These are phyloP conservation scores for Colletotrichum orchidophilum DNA, from an alignment of 2,329 filamentous ascomycete genomes.

Conservation along the genomic window DNA sequence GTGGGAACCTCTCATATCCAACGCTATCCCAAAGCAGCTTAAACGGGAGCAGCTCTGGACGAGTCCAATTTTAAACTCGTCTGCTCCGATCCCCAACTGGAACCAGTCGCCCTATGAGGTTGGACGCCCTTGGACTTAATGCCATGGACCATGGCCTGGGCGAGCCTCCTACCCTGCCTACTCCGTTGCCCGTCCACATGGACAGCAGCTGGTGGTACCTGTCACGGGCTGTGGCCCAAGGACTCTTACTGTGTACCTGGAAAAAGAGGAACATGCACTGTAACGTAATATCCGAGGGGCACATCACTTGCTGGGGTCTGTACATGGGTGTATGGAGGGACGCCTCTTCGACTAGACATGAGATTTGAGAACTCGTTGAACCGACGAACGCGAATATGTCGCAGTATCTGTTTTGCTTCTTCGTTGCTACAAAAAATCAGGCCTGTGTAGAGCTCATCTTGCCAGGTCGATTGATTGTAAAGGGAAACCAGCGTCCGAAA, in stretches of 20 bases:
- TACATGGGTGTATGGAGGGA: not conserved
- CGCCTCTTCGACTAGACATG: not conserved
- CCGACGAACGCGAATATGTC: not conserved
- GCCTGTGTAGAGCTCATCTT: not conserved
- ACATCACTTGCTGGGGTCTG: not conserved
- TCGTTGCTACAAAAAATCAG: not conserved
- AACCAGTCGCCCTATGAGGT: slow-evolving; percentile 8
- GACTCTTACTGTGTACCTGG: slow-evolving; percentile 1
- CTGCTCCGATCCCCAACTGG: not conserved
- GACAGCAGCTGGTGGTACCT: slow-evolving; percentile 2
- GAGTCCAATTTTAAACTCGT: slow-evolving; percentile 4
- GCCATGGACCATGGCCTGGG: not conserved
- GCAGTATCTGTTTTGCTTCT: not conserved
- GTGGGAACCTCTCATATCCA: slow-evolving; percentile 7
- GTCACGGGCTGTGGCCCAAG: slow-evolving; percentile 5
- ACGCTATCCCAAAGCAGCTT: slow-evolving; percentile 10
- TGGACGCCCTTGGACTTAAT: not conserved
- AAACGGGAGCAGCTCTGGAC: slow-evolving; percentile 3
- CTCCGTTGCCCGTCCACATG: slow-evolving; percentile 4
- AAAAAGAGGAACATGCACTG: slow-evolving; percentile 16
- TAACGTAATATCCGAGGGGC: slow-evolving; percentile 33
- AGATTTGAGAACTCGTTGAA: not conserved
- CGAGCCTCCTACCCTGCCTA: not conserved
- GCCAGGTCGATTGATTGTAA: not conserved
- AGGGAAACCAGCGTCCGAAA: not conserved